phyloP scores from a whole-genome alignment of 352 stramenopile species.

The Globisporangium takayamanum region DNA sequence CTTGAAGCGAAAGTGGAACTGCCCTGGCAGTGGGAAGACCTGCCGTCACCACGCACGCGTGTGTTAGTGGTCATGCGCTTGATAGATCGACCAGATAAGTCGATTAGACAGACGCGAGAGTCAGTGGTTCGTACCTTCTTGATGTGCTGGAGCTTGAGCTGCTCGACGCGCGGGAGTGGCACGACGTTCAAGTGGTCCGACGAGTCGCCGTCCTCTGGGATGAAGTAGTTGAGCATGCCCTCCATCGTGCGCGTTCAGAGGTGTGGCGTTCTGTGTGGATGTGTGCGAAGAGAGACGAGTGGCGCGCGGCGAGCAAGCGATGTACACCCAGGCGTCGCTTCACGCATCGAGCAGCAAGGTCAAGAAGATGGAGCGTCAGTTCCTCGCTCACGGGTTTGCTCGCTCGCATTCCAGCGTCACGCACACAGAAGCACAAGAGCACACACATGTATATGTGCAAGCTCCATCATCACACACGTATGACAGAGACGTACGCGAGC shows the following conservation, averaged over 20 bases:
- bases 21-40: slow-evolving; percentile 68
- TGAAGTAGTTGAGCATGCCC: slow-evolving; percentile 86
- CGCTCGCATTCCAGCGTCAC: not conserved
- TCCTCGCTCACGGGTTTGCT: not conserved
- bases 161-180: slow-evolving; percentile 68
- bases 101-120: no score
- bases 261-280: not conserved
- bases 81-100: no score
- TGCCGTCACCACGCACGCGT: slow-evolving; percentile 9
- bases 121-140: slow-evolving; percentile 45
- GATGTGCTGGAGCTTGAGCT: slow-evolving; percentile 66
- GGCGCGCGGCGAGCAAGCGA: no score
- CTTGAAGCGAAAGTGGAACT: slow-evolving; percentile 87
- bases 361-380: not conserved
- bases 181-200: slow-evolving; percentile 84
- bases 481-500: not conserved
- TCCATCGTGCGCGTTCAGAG: slow-evolving; percentile 37
- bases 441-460: not conserved
- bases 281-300: not conserved
- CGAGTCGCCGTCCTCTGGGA: slow-evolving; percentile 80
- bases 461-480: not conserved
- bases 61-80: not conserved
- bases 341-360: not conserved
- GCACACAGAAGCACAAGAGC: not conserved
- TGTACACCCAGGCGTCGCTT: slow-evolving; percentile 1